Evolutionary conservation across 805 yeast genomes (phyloP).

Genomic region (Yarrowia yakushimensis): DNA sequence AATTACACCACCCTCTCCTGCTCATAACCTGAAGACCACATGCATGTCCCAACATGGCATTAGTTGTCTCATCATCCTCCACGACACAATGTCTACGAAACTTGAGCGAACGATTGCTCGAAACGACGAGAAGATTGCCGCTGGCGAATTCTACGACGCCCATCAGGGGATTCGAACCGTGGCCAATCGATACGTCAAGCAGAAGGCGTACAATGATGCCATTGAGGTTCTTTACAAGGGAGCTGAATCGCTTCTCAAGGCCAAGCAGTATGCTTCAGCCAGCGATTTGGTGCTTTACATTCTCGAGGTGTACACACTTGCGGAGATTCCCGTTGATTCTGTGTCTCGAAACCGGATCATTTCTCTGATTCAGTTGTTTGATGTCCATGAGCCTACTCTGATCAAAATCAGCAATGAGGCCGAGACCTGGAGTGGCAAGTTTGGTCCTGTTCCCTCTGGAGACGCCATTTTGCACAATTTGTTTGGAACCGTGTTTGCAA

Average conservation of each 20-base stretch:
- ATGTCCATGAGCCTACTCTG: slow-evolving; percentile 57
- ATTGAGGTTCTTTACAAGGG: slow-evolving; percentile 70
- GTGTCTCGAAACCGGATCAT: slow-evolving; percentile 47
- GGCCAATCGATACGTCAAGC: slow-evolving; percentile 74
- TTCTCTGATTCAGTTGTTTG: slow-evolving; percentile 44
- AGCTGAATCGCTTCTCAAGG: slow-evolving; percentile 61
- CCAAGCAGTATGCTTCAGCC: slow-evolving; percentile 74
- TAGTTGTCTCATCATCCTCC: not conserved
- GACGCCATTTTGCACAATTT: slow-evolving; percentile 72
- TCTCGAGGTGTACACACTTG: slow-evolving; percentile 61
- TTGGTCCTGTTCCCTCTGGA: slow-evolving; percentile 55
- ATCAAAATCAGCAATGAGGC: slow-evolving; percentile 64
- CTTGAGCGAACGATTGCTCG: slow-evolving; percentile 28
- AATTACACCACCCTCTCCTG: too few species aligned
- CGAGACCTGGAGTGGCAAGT: slow-evolving; percentile 57
- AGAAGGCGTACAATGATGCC: slow-evolving; percentile 66
- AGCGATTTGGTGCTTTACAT: slow-evolving; percentile 71
- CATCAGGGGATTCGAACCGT: slow-evolving; percentile 92
- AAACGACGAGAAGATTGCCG: slow-evolving; percentile 45
- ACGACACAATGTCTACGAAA: slow-evolving; percentile 20
- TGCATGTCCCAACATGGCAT: not conserved
- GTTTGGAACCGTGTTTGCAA: slow-evolving; percentile 60
- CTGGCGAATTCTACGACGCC: slow-evolving; percentile 86
- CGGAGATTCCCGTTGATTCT: slow-evolving; percentile 44
- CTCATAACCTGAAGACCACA: too few species aligned